Evolutionary conservation across 2,329 filamentous ascomycete species (phyloP).

Genomic region (Aureobasidium mangrovei): DNA sequence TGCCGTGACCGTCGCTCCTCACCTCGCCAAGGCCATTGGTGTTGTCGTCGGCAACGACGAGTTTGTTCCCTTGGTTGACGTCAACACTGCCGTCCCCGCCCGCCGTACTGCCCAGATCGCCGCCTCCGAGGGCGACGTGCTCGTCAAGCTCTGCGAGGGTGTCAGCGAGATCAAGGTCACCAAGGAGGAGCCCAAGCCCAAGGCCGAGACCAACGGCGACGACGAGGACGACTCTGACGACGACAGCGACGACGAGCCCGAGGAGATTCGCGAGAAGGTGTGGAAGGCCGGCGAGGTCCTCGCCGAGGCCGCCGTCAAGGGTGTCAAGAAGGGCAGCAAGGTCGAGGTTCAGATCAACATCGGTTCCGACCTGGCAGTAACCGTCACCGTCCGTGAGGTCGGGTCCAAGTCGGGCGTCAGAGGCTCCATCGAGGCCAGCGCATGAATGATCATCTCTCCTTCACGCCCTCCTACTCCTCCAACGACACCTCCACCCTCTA

Average conservation of each 20-base stretch:
- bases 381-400: slow-evolving; percentile 74
- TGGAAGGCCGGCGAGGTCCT: slow-evolving; percentile 81
- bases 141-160: slow-evolving; percentile 83
- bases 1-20: slow-evolving; percentile 86
- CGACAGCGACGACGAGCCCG: slow-evolving; percentile 64
- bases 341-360: slow-evolving; percentile 92
- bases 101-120: slow-evolving; percentile 73
- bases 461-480: neutral
- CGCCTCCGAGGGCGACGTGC: slow-evolving; percentile 73
- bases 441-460: neutral
- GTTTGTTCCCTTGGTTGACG: slow-evolving; percentile 72
- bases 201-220: slow-evolving; percentile 50
- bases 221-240: slow-evolving; percentile 53
- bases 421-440: slow-evolving; percentile 42
- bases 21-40: slow-evolving; percentile 81
- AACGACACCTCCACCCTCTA: neutral
- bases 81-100: slow-evolving; percentile 84
- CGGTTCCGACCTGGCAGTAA: slow-evolving; percentile 66
- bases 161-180: slow-evolving; percentile 87
- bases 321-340: slow-evolving; percentile 78
- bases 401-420: slow-evolving; percentile 79
- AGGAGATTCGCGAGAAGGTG: slow-evolving; percentile 80
- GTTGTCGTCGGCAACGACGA: slow-evolving; percentile 60
- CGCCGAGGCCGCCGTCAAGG: slow-evolving; percentile 76
- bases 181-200: slow-evolving; percentile 71